Percentiles rank a stretch among this genome's conserved stretches.
These are phyloP conservation scores for Schizophyllum amplum DNA, from an alignment of 1,284 basidiomycete species.

Conservation along the genomic window DNA sequence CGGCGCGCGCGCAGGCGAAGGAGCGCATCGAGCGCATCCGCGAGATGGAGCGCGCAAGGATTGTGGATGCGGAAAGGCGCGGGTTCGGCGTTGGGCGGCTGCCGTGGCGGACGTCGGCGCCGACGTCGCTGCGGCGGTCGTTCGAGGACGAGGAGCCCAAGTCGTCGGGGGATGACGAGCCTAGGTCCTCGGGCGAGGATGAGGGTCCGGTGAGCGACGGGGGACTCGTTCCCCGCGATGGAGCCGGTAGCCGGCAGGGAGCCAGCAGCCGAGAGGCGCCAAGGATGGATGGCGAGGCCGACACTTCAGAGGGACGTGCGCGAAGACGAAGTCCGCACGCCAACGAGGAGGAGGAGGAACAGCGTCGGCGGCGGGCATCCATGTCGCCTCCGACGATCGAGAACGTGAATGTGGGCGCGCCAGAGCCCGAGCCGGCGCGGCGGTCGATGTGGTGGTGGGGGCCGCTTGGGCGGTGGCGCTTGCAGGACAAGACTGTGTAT, in stretches of 20 bases:
- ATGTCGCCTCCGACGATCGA: not conserved
- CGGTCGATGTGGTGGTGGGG: slow-evolving; percentile 71
- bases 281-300: slow-evolving; percentile 1
- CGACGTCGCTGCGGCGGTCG: slow-evolving; percentile 12
- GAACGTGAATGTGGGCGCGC: not conserved
- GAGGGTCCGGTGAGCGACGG: not conserved
- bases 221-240: too few species aligned
- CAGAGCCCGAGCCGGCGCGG: slow-evolving; percentile 12
- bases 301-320: not conserved
- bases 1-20: slow-evolving; percentile 56
- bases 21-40: slow-evolving; percentile 57
- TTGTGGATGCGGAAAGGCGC: slow-evolving; percentile 21
- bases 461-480: slow-evolving; percentile 61
- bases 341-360: not conserved
- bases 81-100: slow-evolving; percentile 73
- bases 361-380: not conserved
- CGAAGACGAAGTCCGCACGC: not conserved
- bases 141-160: slow-evolving; percentile 8
- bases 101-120: slow-evolving; percentile 36
- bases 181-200: not conserved
- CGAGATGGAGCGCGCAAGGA: slow-evolving; percentile 40
- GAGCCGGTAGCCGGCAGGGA: not conserved
- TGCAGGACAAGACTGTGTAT: slow-evolving; percentile 70
- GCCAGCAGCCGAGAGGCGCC: not conserved
- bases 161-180: slow-evolving; percentile 10